Evolutionary conservation across 1,284 basidiomycete species (phyloP), one percentile per base, ranked within the genome.

Genomic region (Naganishia liquefaciens): DNA sequence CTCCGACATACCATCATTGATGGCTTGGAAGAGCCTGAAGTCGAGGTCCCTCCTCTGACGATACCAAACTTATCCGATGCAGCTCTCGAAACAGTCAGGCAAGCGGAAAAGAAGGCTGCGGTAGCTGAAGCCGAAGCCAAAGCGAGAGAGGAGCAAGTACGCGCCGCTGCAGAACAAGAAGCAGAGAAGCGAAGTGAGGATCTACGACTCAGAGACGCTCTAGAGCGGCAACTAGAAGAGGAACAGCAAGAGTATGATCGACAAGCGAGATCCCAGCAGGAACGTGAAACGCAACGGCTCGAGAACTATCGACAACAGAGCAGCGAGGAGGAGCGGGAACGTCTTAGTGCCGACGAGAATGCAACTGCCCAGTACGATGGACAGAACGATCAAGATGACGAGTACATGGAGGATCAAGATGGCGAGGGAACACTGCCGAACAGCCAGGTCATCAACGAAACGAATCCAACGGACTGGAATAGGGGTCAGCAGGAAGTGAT

Each of bases 1-100:
- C 39, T 66, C 11, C 64, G 64, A 46, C 11, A 52, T 25, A 62
- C 52, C 21, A 66, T 66, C 23, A 66, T 55, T 47, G 30, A 54
- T 50, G 64, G 64, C 9, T 23, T 66, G 23, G 57, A 66, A 42
- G 23, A 28, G n/a, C 55, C 57, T 9, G 52, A 54, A 21, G 42
- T 46, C 7, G 30, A 49, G 30, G 17, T 21, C 11, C 42, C 47
- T 11, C 15, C 27, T 11, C 27, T 54, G n/a, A 11, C 17, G 19
- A 40, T 62, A 33, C 58, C 58, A 11, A 39, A 28, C 4, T 39
- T 62, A 7, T 66, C 64, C 23, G 27, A n/a, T 3, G 1, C 15
- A 44, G 64, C 60, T n/a, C 39, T 28, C 21, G 53, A 47, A 27
- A 52, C 51, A 5, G 39, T 63, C 43, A 40, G 40, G 37, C 40